phyloP scores from a whole-genome alignment of 1,284 basidiomycete species.

The Ganoderma resinaceum region DNA sequence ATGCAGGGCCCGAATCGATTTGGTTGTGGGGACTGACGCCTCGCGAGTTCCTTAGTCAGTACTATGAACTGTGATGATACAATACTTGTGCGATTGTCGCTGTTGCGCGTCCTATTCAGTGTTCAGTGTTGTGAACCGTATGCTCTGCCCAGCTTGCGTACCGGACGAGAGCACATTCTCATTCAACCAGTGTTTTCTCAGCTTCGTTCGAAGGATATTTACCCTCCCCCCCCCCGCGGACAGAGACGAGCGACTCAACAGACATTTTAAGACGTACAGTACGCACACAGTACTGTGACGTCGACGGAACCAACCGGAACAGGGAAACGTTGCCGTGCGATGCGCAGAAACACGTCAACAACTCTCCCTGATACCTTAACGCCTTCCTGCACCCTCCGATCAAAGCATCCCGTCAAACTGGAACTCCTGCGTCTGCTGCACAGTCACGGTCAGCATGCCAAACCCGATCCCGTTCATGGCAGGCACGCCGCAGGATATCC shows the following conservation, averaged over 20 bases:
- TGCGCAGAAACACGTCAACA: neutral
- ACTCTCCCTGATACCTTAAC: slow-evolving; percentile 48
- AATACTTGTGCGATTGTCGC: neutral
- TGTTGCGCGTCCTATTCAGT: neutral
- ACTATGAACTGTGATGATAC: neutral
- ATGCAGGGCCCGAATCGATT: neutral
- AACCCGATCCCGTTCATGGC: slow-evolving; percentile 43
- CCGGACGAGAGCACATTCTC: no score
- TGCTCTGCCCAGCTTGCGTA: no score
- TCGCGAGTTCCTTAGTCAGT: neutral
- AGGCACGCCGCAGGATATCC: slow-evolving; percentile 50
- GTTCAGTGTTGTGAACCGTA: neutral
- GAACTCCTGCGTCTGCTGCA: slow-evolving; percentile 41
- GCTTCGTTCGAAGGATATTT: no score
- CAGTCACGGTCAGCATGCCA: slow-evolving; percentile 17
- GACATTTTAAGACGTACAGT: no score
- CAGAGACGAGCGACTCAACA: no score
- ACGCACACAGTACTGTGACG: no score
- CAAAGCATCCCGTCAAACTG: slow-evolving; percentile 43
- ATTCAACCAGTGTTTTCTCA: no score
- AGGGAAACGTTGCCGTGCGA: no score
- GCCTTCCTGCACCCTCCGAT: slow-evolving; percentile 57
- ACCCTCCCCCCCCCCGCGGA: no score
- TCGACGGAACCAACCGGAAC: no score
- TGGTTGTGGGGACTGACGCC: neutral